Base-by-base conservation (phyloP, 495 filamentous ascomycete species). In the Sordaria brevicollis region DNA sequence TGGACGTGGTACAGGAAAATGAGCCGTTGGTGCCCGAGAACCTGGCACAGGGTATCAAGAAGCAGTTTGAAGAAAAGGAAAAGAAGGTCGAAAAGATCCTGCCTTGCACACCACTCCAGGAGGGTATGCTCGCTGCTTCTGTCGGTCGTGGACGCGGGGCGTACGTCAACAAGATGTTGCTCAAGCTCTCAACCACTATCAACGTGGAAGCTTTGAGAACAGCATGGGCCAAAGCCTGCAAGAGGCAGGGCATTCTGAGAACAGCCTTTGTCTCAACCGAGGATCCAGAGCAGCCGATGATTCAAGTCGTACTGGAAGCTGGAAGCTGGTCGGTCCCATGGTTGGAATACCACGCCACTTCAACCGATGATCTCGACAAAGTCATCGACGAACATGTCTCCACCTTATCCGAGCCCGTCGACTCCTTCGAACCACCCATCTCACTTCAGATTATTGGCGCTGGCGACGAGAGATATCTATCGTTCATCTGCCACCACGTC, bases 51-150 rank as follows among this genome's bases (percentile, higher is more conserved):
- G 69, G 71, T 3, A 76, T 86, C 5, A 70, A 49, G 1, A 65
- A 75, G 4, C 75, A 73, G 7, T 81, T 87, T 65, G 37, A 68
- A 3, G 33, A 74, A 2, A 43, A 72, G 7, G 81, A 82, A 3
- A 74, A 76, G 15, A 67, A 69, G 0, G 81, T 91, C 6, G 73
- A 86, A 54, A 78, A 76, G 31, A 82, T 95, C 33, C 79, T 92
- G 15, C 92, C 92, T 29, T 95, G 92, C 73, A 94, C 92, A 4
- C 90, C 92, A 3, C 77, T 96, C 2, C 92, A 96, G 73, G 90
- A 93, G 78, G 89, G 88, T 9, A 95, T 94, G 91, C 81, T 96
- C 8, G 87, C 85, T 15, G 80, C 83, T n/a, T 82, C 83, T 7
- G 57, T 72, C 4, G 81, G 76, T 8, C 70, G 74, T 34, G 77